Conservation (phyloP, 176 grass and related monocot genomes). For the Melocanna baccifera region DNA sequence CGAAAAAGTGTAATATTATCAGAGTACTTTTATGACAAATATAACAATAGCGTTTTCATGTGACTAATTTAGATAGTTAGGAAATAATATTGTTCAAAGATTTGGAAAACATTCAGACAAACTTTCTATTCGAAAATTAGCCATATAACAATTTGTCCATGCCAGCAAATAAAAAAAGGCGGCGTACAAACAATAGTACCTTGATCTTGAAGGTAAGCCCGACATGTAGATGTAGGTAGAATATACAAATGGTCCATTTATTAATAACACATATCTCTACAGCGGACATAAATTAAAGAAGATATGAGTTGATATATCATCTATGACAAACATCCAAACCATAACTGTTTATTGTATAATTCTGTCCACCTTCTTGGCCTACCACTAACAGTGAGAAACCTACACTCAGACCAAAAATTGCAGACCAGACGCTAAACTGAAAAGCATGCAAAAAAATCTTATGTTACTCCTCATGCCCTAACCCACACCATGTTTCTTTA, state of each 20-base stretch:
- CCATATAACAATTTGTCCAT: background rate
- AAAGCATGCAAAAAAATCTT: background rate
- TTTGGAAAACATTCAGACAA: background rate
- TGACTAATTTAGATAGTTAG: background rate
- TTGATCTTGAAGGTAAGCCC: background rate
- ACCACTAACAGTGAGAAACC: background rate
- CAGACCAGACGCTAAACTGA: background rate
- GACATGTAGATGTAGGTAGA: background rate
- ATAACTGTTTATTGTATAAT: background rate
- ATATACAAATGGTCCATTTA: constrained; percentile 3
- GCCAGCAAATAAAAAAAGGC: background rate
- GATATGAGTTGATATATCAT: background rate
- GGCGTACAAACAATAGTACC: background rate
- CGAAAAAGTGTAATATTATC: background rate
- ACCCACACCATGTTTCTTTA: background rate
- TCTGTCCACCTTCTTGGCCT: background rate
- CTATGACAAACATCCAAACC: background rate
- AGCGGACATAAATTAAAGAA: background rate
- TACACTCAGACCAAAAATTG: background rate
- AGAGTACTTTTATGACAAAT: background rate
- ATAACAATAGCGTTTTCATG: background rate
- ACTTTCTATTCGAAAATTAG: background rate
- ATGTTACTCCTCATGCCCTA: background rate
- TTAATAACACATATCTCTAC: background rate
- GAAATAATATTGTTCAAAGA: background rate